Evolutionary conservation across 2,329 filamentous ascomycete genomes (phyloP), one percentile per base, ranked within the genome.

Genomic region (Fusarium sp.): DNA sequence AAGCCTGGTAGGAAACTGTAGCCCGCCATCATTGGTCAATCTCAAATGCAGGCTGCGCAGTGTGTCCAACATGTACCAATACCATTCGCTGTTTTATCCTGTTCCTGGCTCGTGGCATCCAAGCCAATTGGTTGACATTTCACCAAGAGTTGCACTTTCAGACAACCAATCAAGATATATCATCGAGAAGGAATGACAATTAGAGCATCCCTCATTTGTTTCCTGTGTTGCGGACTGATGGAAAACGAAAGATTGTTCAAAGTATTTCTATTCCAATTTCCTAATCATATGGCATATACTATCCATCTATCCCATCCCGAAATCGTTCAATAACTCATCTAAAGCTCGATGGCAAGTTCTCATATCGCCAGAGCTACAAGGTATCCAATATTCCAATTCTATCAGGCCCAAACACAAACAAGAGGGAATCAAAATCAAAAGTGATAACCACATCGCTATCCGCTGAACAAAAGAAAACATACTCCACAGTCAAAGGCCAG

Each of bases 351-450:
- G 38, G 62, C 54, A 6, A 41, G 30, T 39, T 20, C 39, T 17
- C 24, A 32, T n/a, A 30, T 48, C 45, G 56, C 68, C 66, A 66
- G 61, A 73, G 75, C 73, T 62, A 34, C 30, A 44, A 54, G 67
- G 59, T 55, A 62, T 56, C 71, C 66, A 68, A 28, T 45, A 64
- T 56, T 75, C 71, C 66, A 56, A 26, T 42, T 71, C 63, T 76
- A 77, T 63, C 44, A 30, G 20, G 36, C 34, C 36, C 24, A 48
- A 44, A 54, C n/a, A 44, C 62, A 68, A 50, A 26, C 18, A 67
- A 59, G 54, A 34, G 8, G 36, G 59, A 70, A 56, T 13, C n/a
- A 55, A 70, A 66, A 64, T 22, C n/a, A 24, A 64, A 70, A 26
- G 32, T 62, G 47, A 47, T 36, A 44, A 44, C 58, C 38, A 44